These are phyloP conservation scores for Cyclotella choctawhatcheeana DNA, from an alignment of 108 stramenopile genomes.

Conservation along the genomic window DNA sequence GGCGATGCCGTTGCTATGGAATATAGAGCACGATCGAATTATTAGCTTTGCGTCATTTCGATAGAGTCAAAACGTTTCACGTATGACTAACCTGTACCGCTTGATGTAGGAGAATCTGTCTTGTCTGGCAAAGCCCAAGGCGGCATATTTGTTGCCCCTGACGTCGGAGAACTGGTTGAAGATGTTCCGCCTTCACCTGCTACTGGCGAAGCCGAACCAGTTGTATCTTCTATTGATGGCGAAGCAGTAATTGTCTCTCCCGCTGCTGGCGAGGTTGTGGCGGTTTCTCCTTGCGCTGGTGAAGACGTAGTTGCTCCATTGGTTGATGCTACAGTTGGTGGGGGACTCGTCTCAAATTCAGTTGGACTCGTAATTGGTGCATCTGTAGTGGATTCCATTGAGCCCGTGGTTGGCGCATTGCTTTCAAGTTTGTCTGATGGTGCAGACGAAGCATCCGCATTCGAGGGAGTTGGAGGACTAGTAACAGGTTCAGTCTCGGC, in stretches of 20 bases:
- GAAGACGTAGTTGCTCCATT: background rate
- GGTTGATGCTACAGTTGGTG: background rate
- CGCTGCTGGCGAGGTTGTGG: conserved; percentile 4
- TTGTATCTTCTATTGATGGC: background rate
- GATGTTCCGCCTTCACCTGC: background rate
- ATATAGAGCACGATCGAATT: background rate
- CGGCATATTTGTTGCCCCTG: background rate
- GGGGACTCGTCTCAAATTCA: background rate
- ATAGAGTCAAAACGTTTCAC: background rate
- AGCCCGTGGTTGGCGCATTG: background rate
- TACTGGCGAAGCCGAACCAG: background rate
- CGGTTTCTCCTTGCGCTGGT: background rate
- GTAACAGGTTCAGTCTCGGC: background rate
- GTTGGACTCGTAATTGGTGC: background rate
- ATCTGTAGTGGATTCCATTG: background rate
- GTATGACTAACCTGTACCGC: background rate
- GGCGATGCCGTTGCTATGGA: background rate
- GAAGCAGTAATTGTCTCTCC: background rate
- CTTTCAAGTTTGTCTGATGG: background rate
- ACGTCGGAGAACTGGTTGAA: background rate
- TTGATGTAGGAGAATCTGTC: background rate
- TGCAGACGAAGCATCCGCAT: background rate
- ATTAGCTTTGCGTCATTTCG: background rate
- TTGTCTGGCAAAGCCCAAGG: background rate
- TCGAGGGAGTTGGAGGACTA: too few relatives aligned